Conservation (phyloP, 2,329 filamentous ascomycete genomes). For the Cercospora sp. region DNA sequence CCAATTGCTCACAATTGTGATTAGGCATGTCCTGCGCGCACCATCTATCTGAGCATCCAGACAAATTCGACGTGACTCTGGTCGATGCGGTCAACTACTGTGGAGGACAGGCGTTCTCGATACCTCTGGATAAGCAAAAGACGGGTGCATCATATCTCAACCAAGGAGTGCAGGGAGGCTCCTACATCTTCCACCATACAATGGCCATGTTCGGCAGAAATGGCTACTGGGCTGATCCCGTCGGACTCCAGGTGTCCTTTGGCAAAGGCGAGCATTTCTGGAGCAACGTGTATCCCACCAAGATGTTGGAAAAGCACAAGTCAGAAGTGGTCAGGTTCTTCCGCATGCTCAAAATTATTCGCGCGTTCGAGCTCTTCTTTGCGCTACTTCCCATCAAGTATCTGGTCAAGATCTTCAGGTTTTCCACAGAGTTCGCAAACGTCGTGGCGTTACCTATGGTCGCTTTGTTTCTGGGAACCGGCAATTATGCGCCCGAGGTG, state of each 20-base stretch:
- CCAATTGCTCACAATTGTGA: not conserved
- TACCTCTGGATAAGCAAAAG: conserved; percentile 56
- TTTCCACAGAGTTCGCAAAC: conserved; percentile 69
- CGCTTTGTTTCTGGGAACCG: conserved; percentile 72
- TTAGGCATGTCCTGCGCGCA: conserved; percentile 64
- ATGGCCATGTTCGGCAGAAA: conserved; percentile 64
- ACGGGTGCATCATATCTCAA: conserved; percentile 63
- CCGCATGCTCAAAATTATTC: conserved; percentile 57
- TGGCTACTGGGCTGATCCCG: conserved; percentile 57
- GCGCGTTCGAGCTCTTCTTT: conserved; percentile 61
- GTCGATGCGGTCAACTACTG: conserved; percentile 61
- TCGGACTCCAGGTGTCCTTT: conserved; percentile 64
- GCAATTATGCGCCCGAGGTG: conserved; percentile 72
- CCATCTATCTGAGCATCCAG: conserved; percentile 64
- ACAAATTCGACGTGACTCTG: conserved; percentile 66
- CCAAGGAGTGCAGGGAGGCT: conserved; percentile 64
- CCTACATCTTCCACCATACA: conserved; percentile 67
- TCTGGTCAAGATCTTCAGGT: conserved; percentile 67
- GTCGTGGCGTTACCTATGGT: conserved; percentile 71
- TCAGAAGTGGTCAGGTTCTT: conserved; percentile 58
- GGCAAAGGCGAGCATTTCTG: conserved; percentile 65
- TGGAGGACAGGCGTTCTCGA: conserved; percentile 62
- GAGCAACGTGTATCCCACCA: conserved; percentile 65
- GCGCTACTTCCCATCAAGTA: conserved; percentile 63
- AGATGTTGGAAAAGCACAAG: conserved; percentile 57